phyloP scores from a whole-genome alignment of 31 red algal genomes.

The Endocladia muricata region DNA sequence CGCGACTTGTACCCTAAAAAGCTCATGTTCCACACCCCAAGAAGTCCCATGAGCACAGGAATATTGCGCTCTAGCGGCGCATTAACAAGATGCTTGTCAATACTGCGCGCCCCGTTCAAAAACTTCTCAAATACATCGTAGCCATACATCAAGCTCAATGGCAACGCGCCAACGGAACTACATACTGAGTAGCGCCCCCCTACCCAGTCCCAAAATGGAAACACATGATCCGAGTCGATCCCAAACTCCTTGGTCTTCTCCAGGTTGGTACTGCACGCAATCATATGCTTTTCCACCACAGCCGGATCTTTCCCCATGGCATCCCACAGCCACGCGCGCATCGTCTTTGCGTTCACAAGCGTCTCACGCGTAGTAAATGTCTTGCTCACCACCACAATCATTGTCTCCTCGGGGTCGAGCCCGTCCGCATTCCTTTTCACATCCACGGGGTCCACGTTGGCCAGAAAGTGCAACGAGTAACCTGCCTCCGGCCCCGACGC shows the following conservation, averaged over 20 bases:
- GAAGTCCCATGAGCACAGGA: slow-evolving; percentile 88
- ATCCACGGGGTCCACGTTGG: slow-evolving; percentile 98
- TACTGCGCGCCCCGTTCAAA: slow-evolving; percentile 68
- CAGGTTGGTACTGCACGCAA: slow-evolving; percentile 88
- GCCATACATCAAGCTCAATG: slow-evolving; percentile 83
- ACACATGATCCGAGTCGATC: slow-evolving; percentile 82
- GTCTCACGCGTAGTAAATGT: slow-evolving; percentile 96
- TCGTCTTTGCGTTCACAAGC: slow-evolving; percentile 83
- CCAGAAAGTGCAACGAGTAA: slow-evolving; percentile 78
- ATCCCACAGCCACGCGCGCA: slow-evolving; percentile 87
- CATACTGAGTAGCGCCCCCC: slow-evolving; percentile 97
- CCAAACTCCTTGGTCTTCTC: slow-evolving; percentile 84
- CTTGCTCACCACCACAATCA: slow-evolving; percentile 91
- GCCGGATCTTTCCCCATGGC: slow-evolving; percentile 54
- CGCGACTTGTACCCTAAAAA: slow-evolving; percentile 83
- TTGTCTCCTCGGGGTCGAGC: slow-evolving; percentile 83
- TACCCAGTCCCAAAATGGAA: slow-evolving; percentile 98
- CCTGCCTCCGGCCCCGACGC: slow-evolving; percentile 44
- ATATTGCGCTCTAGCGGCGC: slow-evolving; percentile 77
- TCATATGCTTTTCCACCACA: slow-evolving; percentile 83
- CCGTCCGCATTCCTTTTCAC: slow-evolving; percentile 70
- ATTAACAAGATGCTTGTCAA: slow-evolving; percentile 80
- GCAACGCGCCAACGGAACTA: slow-evolving; percentile 89
- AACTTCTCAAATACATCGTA: slow-evolving; percentile 76
- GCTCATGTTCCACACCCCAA: slow-evolving; percentile 97